Percentiles rank a stretch among this genome's conserved stretches.
Evolutionary conservation across 1,284 basidiomycete genomes (phyloP).

Genomic region (Puccinia hordei): DNA sequence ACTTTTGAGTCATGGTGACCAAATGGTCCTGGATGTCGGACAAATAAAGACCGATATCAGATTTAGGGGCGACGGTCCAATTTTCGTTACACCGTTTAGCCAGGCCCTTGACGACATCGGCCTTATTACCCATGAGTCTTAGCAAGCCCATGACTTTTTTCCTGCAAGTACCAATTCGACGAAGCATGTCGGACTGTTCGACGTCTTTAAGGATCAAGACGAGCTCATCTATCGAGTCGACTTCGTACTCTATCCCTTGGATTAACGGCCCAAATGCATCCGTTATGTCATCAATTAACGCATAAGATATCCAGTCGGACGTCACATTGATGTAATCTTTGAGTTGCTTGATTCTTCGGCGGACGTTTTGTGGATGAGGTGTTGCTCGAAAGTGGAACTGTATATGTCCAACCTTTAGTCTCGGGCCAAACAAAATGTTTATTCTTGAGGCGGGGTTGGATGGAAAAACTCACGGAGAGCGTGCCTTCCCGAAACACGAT

Average conservation of each 20-base stretch:
- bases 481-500: constrained; percentile 99
- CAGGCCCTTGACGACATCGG: constrained; percentile 97
- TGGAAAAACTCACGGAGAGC: constrained; percentile 70
- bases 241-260: constrained; percentile 98
- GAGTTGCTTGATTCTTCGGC: constrained; percentile 96
- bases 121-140: constrained; percentile 95
- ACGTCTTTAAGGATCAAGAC: constrained; percentile 90
- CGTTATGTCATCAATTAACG: constrained; percentile 98
- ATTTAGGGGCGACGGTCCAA: constrained; percentile 96
- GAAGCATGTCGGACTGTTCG: constrained; percentile 76
- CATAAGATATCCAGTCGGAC: constrained; percentile 99
- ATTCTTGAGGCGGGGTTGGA: too few species aligned
- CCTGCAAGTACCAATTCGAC: constrained; percentile 90
- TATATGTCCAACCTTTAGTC: too few species aligned
- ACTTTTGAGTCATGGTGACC: constrained; percentile 99
- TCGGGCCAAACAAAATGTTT: too few species aligned
- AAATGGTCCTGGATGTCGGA: constrained; percentile 96
- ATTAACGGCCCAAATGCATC: constrained; percentile 99
- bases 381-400: constrained; percentile 97
- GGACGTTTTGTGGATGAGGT: constrained; percentile 95
- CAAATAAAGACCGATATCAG: constrained; percentile 93
- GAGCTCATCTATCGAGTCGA: constrained; percentile 97
- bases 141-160: constrained; percentile 99
- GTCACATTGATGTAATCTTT: constrained; percentile 99
- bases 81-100: constrained; percentile 97